Evolutionary conservation across 768 basidiomycete genomes (phyloP).

Genomic region (Suillus luteus): DNA sequence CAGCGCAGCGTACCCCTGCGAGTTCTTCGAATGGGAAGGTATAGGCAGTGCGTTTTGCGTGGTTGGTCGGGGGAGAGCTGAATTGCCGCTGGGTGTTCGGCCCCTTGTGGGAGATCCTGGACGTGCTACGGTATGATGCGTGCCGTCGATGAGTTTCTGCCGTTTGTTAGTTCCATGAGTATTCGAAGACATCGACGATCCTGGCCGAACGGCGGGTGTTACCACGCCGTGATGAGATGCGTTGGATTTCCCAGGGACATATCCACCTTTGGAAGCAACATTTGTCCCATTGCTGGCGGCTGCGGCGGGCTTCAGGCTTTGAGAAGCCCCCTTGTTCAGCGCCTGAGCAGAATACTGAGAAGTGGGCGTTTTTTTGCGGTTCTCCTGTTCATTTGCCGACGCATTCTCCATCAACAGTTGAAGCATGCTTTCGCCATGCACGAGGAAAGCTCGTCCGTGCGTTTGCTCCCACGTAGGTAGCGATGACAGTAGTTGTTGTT

Average conservation of each 20-base stretch:
- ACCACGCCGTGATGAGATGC: conserved; percentile 38
- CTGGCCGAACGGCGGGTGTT: conserved; percentile 64
- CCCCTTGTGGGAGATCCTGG: conserved; percentile 30
- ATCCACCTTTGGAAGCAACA: conserved; percentile 19
- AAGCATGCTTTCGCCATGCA: conserved; percentile 81
- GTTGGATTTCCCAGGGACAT: conserved; percentile 34
- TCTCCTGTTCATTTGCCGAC: conserved; percentile 79
- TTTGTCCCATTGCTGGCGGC: conserved; percentile 12
- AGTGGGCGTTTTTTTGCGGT: conserved; percentile 53
- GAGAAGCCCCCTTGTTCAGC: conserved; percentile 28
- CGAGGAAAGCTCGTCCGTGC: conserved; percentile 73
- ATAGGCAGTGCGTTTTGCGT: conserved; percentile 7
- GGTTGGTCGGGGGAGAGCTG: conserved; percentile 19
- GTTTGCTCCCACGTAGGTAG: conserved; percentile 89
- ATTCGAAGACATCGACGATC: conserved; percentile 43
- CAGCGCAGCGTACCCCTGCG: conserved; percentile 28
- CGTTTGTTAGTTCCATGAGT: conserved; percentile 58
- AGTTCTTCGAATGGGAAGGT: conserved; percentile 29
- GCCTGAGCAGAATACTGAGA: conserved; percentile 36
- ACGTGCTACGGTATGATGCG: conserved; percentile 21
- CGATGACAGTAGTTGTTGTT: conserved; percentile 76
- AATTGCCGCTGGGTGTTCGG: conserved; percentile 28
- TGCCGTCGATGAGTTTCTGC: conserved; percentile 52
- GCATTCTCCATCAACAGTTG: conserved; percentile 74
- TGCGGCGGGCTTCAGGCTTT: conserved; percentile 27